A percentile compares a stretch with the other conserved stretches of the same genome.
These are phyloP conservation scores for Zychaea mexicana DNA, from an alignment of 371 early-diverging fungal genomes.

Conservation along the genomic window DNA sequence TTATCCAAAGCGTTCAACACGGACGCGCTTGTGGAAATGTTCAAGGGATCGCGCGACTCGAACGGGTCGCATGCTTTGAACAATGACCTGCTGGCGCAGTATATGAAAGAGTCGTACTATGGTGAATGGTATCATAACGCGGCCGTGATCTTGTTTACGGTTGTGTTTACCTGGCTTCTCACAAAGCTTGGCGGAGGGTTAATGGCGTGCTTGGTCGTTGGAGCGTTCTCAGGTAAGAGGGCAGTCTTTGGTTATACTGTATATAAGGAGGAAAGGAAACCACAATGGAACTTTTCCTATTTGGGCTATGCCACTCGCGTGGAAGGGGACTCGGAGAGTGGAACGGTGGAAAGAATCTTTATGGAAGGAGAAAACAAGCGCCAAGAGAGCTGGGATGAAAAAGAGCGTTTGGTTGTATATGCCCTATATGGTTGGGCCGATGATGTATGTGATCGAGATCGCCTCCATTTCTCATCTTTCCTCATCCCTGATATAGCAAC, in stretches of 20 bases:
- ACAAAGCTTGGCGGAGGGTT: constrained; percentile 37
- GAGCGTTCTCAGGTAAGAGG: constrained; percentile 42
- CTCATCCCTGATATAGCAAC: constrained; percentile 61
- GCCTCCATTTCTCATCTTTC: not conserved
- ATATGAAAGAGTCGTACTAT: constrained; percentile 38
- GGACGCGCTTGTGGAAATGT: constrained; percentile 29
- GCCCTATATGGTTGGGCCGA: too few species aligned
- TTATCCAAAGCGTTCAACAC: constrained; percentile 18
- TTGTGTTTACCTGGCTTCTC: constrained; percentile 41
- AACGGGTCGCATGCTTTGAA: constrained; percentile 17
- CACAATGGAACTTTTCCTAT: constrained; percentile 8
- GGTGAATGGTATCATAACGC: constrained; percentile 53
- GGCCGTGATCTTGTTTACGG: constrained; percentile 32
- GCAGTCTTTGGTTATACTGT: not conserved
- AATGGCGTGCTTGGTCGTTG: constrained; percentile 45
- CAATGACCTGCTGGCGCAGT: constrained; percentile 37
- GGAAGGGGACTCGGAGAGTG: not conserved
- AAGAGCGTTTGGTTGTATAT: too few species aligned
- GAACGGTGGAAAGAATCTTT: too few species aligned
- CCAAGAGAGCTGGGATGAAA: not conserved
- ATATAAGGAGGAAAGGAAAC: not conserved
- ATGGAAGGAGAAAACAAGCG: too few species aligned
- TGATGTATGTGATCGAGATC: not conserved
- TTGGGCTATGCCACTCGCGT: constrained; percentile 7
- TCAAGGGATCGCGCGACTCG: constrained; percentile 25